Evolutionary conservation across 2,329 filamentous ascomycete genomes (phyloP).

Genomic region (Neofusicoccum kwambonambiense): DNA sequence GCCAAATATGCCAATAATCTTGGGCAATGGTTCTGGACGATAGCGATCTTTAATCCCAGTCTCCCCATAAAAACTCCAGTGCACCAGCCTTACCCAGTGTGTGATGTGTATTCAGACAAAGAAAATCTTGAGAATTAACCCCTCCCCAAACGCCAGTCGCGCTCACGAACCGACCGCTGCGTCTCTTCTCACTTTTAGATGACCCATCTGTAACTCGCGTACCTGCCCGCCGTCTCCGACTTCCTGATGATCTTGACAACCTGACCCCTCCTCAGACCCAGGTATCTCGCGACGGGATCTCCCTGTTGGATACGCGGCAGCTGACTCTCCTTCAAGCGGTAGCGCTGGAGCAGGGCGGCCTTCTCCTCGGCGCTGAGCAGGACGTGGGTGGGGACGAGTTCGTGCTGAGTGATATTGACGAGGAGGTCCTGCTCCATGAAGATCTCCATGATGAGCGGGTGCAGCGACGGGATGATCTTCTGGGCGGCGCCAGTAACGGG

Average conservation of each 20-base stretch:
- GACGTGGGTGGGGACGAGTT: slow-evolving; percentile 91
- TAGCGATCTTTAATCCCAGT: not conserved
- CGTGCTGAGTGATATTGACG: slow-evolving; percentile 97
- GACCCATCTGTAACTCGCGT: slow-evolving; percentile 86
- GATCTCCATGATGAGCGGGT: slow-evolving; percentile 81
- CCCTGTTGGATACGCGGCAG: slow-evolving; percentile 86
- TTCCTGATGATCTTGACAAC: slow-evolving; percentile 98
- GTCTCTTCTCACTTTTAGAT: slow-evolving; percentile 28
- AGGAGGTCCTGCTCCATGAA: slow-evolving; percentile 95
- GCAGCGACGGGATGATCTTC: slow-evolving; percentile 78
- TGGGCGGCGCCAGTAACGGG: slow-evolving; percentile 82
- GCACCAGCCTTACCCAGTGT: slow-evolving; percentile 15
- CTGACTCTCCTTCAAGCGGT: slow-evolving; percentile 96
- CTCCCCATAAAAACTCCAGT: slow-evolving; percentile 14
- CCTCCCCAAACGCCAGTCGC: slow-evolving; percentile 16
- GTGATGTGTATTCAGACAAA: slow-evolving; percentile 11
- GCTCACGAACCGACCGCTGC: slow-evolving; percentile 1
- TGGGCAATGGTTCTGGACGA: not conserved
- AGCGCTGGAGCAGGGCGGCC: slow-evolving; percentile 77
- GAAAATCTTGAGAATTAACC: slow-evolving; percentile 13
- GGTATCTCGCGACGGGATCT: slow-evolving; percentile 89
- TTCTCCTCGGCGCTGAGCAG: slow-evolving; percentile 90
- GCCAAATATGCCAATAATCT: not conserved
- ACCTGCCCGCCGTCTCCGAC: slow-evolving; percentile 91
- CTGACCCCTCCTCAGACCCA: slow-evolving; percentile 85